Percentiles rank a stretch among this genome's conserved stretches.
Conservation (phyloP, 2,329 filamentous ascomycete species). For the Colletotrichum trifolii region DNA sequence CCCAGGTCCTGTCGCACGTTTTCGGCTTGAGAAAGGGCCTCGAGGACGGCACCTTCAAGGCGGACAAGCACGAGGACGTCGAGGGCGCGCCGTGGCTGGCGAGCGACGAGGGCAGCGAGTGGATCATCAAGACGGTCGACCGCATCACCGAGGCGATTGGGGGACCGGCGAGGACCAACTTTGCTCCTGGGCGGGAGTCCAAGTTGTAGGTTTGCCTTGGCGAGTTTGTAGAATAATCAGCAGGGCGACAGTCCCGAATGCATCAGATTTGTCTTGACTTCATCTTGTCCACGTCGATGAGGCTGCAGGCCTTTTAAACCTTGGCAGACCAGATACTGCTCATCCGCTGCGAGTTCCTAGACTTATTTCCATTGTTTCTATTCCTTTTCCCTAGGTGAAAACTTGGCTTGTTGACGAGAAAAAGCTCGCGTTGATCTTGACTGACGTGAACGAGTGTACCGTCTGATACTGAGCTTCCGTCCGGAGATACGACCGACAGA, state of each 20-base stretch:
- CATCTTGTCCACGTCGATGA: neutral
- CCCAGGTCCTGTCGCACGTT: conserved; percentile 83
- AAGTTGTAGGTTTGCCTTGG: conserved; percentile 19
- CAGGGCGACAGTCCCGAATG: conserved; percentile 1
- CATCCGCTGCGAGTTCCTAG: too few species aligned
- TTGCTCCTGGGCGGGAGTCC: conserved; percentile 29
- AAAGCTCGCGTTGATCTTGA: neutral
- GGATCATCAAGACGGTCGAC: conserved; percentile 58
- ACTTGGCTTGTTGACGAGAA: neutral
- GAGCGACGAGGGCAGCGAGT: conserved; percentile 58
- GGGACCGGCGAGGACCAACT: conserved; percentile 39
- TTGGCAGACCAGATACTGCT: neutral
- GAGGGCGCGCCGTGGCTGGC: conserved; percentile 56
- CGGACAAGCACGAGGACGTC: conserved; percentile 42
- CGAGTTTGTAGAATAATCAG: conserved; percentile 9
- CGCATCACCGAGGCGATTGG: conserved; percentile 58
- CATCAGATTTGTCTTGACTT: neutral
- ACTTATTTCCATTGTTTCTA: too few species aligned
- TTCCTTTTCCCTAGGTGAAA: too few species aligned
- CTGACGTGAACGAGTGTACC: neutral
- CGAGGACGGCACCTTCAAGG: conserved; percentile 69
- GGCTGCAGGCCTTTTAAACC: neutral
- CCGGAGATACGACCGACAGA: neutral
- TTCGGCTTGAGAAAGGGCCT: conserved; percentile 83
- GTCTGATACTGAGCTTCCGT: too few species aligned